Evolutionary conservation across 805 yeast species (phyloP).

Genomic region (Kluyveromyces aestuarii): DNA sequence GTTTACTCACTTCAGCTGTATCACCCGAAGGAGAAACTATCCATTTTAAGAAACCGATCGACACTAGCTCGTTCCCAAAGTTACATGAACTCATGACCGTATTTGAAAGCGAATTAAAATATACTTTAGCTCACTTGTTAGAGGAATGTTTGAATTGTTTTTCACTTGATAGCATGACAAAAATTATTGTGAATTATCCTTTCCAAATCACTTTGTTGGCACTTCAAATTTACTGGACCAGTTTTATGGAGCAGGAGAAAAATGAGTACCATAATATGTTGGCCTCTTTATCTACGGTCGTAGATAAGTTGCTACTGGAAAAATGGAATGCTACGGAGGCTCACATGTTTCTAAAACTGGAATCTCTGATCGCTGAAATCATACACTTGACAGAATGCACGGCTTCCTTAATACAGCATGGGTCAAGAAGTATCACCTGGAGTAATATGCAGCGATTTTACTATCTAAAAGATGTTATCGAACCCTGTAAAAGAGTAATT

Average conservation of each 20-base stretch:
- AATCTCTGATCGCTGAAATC: slow-evolving; percentile 56
- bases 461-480: slow-evolving; percentile 19
- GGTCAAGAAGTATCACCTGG: slow-evolving; percentile 32
- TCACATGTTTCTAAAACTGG: slow-evolving; percentile 32
- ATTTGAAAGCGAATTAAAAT: slow-evolving; percentile 46
- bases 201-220: slow-evolving; percentile 49
- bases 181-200: slow-evolving; percentile 33
- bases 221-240: slow-evolving; percentile 50
- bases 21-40: slow-evolving; percentile 65
- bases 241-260: not conserved
- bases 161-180: slow-evolving; percentile 9
- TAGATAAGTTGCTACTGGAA: slow-evolving; percentile 3
- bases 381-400: slow-evolving; percentile 41
- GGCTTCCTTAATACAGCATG: not conserved
- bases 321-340: not conserved
- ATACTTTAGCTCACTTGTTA: slow-evolving; percentile 35
- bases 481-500: slow-evolving; percentile 28
- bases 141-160: slow-evolving; percentile 26
- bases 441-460: slow-evolving; percentile 43
- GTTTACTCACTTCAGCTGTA: slow-evolving; percentile 35
- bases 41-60: slow-evolving; percentile 34
- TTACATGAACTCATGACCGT: slow-evolving; percentile 54
- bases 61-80: slow-evolving; percentile 32
- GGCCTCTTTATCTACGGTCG: not conserved
- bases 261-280: not conserved